Conservation (phyloP, 2,329 filamentous ascomycete genomes). For the Cylindrodendrum hubeiense region DNA sequence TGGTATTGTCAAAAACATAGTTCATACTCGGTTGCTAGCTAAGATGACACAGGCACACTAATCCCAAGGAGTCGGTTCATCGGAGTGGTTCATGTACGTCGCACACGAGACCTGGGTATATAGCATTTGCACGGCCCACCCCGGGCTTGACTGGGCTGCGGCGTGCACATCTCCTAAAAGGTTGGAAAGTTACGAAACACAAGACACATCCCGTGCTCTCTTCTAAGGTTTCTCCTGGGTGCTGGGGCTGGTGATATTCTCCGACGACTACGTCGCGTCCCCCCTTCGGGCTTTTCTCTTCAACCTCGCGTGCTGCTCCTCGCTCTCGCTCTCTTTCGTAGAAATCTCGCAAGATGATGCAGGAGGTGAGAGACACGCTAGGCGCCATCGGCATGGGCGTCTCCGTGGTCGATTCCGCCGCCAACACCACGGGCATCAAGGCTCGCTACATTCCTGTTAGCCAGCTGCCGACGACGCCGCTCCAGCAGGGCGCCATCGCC, state of each 20-base stretch:
- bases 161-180: background rate
- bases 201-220: background rate
- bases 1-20: background rate
- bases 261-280: no score
- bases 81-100: background rate
- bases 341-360: background rate
- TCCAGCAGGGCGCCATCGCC: slow-evolving; percentile 33
- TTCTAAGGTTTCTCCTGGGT: no score
- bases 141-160: background rate
- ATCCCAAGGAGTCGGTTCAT: background rate
- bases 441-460: slow-evolving; percentile 27
- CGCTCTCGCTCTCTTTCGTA: background rate
- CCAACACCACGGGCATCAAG: slow-evolving; percentile 4
- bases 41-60: background rate
- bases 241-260: no score
- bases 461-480: slow-evolving; percentile 29
- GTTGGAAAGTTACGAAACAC: background rate
- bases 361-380: background rate
- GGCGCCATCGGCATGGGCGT: background rate
- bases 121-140: background rate
- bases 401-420: background rate
- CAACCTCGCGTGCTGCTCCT: background rate
- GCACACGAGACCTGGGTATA: background rate
- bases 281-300: background rate
- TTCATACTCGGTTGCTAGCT: background rate